Evolutionary conservation across 1,139 yeast genomes (phyloP), one percentile per base, ranked within the genome.

Genomic region (Magnusiomyces tetraspermus): DNA sequence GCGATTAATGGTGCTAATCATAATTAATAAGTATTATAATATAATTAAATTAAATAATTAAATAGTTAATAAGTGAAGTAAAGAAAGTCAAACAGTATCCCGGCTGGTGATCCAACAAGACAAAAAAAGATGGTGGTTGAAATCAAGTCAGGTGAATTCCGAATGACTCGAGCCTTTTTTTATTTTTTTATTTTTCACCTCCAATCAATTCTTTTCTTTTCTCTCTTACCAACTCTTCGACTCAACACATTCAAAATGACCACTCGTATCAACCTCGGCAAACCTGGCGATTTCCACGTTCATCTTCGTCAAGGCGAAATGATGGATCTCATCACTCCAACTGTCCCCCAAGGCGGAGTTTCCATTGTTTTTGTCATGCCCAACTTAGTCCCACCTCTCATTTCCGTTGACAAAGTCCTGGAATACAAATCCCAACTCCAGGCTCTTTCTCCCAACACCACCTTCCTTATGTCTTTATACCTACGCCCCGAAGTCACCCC

Each of bases 311-410:
- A 90, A 57, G 97, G 96, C 1, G 75, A 76, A 17, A 88, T 94
- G 96, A 88, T 88, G 85, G 83, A 87, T 60, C 76, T 87, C 36
- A 88, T 90, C 38, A 79, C 97, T 0, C 98, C 98, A 10, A 85
- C 96, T 0, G 85, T 92, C 19, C 78, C 83, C 60, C 80, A 82
- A 57, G 98, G 99, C 46, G 98, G 99, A 53, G 76, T 86, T 21
- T 83, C 96, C 1, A 82, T 89, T 50, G 96, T 94, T 2, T 92
- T 88, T 62, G 82, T 92, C 57, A 92, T 94, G 99, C 98, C 99
- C 38, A 92, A 92, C 68, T 72, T 94, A 58, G 87, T 82, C 37
- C 98, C 98, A 11, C 98, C 99, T 41, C 69, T 92, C 56, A 85
- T 92, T 1, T 83, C 88, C n/a, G 75, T 89, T 50, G 83, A 82